Evolutionary conservation across 1,284 basidiomycete genomes (phyloP).

Genomic region (Jaminaea rosea): DNA sequence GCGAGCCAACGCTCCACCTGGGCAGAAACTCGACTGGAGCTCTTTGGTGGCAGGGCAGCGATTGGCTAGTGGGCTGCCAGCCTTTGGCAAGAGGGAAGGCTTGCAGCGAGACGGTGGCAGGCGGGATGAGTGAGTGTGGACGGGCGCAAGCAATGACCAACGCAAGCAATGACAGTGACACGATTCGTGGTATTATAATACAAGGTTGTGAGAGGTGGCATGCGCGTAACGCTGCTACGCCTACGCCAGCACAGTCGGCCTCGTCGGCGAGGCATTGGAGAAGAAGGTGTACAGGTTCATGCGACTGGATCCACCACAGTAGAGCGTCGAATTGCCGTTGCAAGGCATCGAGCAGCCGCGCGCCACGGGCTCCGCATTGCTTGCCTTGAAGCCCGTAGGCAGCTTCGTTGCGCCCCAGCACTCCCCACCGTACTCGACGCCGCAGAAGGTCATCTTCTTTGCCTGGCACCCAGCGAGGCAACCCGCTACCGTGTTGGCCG

Average conservation of each 20-base stretch:
- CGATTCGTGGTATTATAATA: too few relatives aligned
- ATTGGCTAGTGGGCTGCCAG: conserved; percentile 60
- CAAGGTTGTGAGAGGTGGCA: too few relatives aligned
- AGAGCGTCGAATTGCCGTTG: conserved; percentile 34
- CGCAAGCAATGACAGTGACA: too few relatives aligned
- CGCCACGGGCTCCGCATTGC: conserved; percentile 2
- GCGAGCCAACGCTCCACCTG: conserved; percentile 56
- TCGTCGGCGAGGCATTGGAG: too few relatives aligned
- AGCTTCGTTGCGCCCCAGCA: conserved; percentile 27
- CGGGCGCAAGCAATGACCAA: too few relatives aligned
- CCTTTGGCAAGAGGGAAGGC: conserved; percentile 54
- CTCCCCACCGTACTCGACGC: conserved; percentile 20
- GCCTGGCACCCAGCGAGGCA: conserved; percentile 28
- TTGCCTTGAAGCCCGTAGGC: neutral
- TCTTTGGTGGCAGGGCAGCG: conserved; percentile 61
- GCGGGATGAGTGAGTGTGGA: too few relatives aligned
- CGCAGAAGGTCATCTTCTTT: conserved; percentile 25
- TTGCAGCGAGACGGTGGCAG: too few relatives aligned
- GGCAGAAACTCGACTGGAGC: conserved; percentile 60
- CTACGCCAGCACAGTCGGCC: too few relatives aligned
- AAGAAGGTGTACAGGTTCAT: conserved; percentile 43
- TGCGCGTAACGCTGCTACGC: too few relatives aligned
- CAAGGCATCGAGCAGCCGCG: conserved; percentile 40
- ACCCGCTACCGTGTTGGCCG: conserved; percentile 11
- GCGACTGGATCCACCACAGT: conserved; percentile 42